Evolutionary conservation across 2,329 filamentous ascomycete species (phyloP).

Genomic region (Didymella glomerata): DNA sequence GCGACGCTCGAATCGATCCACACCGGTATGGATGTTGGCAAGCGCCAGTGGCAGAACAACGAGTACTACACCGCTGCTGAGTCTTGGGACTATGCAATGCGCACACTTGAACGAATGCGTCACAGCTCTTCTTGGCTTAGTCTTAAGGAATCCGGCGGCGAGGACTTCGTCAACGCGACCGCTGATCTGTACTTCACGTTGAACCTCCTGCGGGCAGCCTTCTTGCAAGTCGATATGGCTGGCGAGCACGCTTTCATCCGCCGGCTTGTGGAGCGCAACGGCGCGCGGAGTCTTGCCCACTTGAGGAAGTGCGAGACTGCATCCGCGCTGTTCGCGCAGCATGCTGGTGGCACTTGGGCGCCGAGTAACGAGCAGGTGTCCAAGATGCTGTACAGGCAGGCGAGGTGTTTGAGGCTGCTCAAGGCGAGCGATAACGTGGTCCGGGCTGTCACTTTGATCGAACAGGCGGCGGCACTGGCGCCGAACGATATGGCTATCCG

Average conservation of each 20-base stretch:
- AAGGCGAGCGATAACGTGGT: constrained; percentile 17
- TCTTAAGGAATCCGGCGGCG: constrained; percentile 30
- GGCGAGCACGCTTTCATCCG: constrained; percentile 5
- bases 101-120: constrained; percentile 41
- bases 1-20: constrained; percentile 36
- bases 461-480: constrained; percentile 29
- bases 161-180: constrained; percentile 36
- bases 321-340: constrained; percentile 36
- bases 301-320: constrained; percentile 35
- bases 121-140: constrained; percentile 36
- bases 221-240: constrained; percentile 38
- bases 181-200: constrained; percentile 38
- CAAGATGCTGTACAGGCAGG: constrained; percentile 39
- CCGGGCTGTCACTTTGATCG: constrained; percentile 28
- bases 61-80: constrained; percentile 31
- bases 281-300: constrained; percentile 24
- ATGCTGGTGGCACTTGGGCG: constrained; percentile 35
- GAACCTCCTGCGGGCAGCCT: constrained; percentile 35
- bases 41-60: constrained; percentile 40
- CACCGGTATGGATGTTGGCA: constrained; percentile 39
- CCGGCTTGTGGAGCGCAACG: constrained; percentile 25
- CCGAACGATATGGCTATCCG: constrained; percentile 31
- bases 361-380: constrained; percentile 35
- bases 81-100: constrained; percentile 37
- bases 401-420: constrained; percentile 33